Conservation (phyloP, 2,329 filamentous ascomycete genomes). For the Graphilbum ipis-grandicollis region DNA sequence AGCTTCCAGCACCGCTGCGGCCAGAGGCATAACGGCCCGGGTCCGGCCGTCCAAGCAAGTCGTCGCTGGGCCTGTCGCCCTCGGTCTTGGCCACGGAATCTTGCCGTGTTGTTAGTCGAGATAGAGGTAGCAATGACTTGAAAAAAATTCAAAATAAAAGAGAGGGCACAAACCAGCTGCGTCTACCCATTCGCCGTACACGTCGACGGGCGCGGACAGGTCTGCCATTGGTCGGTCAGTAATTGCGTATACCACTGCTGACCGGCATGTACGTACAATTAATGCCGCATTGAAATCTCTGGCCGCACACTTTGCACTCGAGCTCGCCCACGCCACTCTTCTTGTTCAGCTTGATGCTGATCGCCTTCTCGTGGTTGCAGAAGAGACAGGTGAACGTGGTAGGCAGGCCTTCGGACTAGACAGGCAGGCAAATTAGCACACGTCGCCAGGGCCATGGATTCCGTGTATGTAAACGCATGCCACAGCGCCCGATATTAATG, state of each 20-base stretch:
- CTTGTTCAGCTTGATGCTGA: constrained; percentile 84
- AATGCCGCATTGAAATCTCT: constrained; percentile 81
- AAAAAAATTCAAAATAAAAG: not conserved
- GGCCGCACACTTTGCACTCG: constrained; percentile 82
- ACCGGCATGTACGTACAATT: constrained; percentile 53
- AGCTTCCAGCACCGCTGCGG: not conserved
- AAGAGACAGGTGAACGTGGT: constrained; percentile 93
- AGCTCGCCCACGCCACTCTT: constrained; percentile 75
- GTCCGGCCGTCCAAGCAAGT: constrained; percentile 1
- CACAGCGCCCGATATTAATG: constrained; percentile 5
- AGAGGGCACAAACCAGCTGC: constrained; percentile 37
- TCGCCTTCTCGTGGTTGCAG: constrained; percentile 92
- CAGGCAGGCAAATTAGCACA: no score
- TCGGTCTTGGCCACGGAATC: constrained; percentile 30
- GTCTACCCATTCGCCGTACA: constrained; percentile 97
- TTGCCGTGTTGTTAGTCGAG: no score
- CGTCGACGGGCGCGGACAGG: constrained; percentile 79
- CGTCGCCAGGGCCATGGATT: no score
- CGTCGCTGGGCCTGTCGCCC: constrained; percentile 3
- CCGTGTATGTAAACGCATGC: no score
- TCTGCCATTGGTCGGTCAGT: constrained; percentile 29
- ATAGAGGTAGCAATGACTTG: no score
- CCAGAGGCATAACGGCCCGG: constrained; percentile 1
- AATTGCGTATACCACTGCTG: no score
- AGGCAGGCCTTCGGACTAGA: constrained; percentile 48